Evolutionary conservation across 169 alveolate species (phyloP).

Genomic region (Pseudocohnilembus persalinus): DNA sequence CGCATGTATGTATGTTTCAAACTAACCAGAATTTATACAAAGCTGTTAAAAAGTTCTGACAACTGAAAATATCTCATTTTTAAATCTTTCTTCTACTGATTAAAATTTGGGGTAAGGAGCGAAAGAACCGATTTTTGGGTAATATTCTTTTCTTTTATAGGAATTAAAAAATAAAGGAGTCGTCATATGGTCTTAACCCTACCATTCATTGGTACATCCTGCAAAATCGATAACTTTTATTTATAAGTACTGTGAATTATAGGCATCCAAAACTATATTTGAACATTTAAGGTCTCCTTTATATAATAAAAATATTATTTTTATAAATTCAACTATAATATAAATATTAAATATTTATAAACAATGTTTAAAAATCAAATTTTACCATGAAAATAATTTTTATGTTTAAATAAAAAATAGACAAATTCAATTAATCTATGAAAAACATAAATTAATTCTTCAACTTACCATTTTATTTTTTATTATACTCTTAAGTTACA

Average conservation of each 20-base stretch:
- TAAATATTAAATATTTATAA: no score
- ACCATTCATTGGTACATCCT: not conserved
- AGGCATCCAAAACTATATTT: not conserved
- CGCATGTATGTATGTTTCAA: not conserved
- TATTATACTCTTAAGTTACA: not conserved
- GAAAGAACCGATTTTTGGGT: not conserved
- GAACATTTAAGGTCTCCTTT: not conserved
- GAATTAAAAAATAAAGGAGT: not conserved
- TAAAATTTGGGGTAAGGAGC: not conserved
- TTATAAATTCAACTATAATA: no score
- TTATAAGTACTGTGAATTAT: not conserved
- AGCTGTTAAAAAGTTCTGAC: not conserved
- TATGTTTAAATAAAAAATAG: no score
- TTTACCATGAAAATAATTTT: not conserved
- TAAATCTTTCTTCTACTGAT: not conserved
- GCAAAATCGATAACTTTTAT: not conserved
- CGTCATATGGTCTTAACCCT: not conserved
- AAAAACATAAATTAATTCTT: not conserved
- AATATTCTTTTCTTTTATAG: not conserved
- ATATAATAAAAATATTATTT: no score
- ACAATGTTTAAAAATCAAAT: not conserved
- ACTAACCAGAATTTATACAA: not conserved
- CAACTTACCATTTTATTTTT: not conserved
- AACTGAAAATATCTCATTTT: not conserved
- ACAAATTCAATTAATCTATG: not conserved